A percentile compares a stretch with the other conserved stretches of the same genome.
Conservation (phyloP, 1,284 basidiomycete genomes). For the Ustilago nuda region DNA sequence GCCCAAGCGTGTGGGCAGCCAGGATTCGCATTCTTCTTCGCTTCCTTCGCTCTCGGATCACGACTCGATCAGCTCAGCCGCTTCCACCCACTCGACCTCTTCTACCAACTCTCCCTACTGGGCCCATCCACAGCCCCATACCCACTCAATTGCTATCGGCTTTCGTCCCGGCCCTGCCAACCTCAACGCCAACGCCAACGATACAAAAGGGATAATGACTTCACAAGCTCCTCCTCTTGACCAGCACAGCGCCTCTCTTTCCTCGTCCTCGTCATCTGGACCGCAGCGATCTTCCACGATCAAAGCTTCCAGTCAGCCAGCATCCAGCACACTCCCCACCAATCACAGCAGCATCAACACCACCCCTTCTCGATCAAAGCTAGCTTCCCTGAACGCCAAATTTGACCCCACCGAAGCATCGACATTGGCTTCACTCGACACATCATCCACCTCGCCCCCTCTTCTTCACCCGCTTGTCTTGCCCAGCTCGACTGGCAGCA, state of each 20-base stretch:
- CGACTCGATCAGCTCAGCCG: slow-evolving; percentile 18
- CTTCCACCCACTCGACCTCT: slow-evolving; percentile 23
- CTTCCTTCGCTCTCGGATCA: slow-evolving; percentile 26
- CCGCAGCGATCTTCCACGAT: slow-evolving; percentile 28
- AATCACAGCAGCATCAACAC: not conserved
- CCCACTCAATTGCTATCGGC: not conserved
- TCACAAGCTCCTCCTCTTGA: not conserved
- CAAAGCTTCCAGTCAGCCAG: slow-evolving; percentile 23
- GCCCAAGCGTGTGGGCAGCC: slow-evolving; percentile 28
- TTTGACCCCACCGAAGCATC: not conserved
- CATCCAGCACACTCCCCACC: slow-evolving; percentile 1
- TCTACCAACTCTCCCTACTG: slow-evolving; percentile 10
- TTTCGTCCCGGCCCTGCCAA: not conserved
- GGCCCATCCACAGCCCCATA: slow-evolving; percentile 17
- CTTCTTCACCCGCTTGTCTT: slow-evolving; percentile 29
- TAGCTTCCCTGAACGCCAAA: not conserved
- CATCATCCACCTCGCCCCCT: slow-evolving; percentile 22
- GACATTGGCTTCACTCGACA: not conserved
- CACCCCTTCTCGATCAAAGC: not conserved
- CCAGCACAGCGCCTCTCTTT: not conserved
- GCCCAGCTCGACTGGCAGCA: not conserved
- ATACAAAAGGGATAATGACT: slow-evolving; percentile 3
- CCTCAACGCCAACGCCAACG: not conserved
- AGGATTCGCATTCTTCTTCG: slow-evolving; percentile 34
- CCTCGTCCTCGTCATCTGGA: not conserved